These are phyloP conservation scores for Cucumis sativus DNA, from an alignment of 306 rosid genomes.

Conservation along the genomic window Cucumber_9930_V3 NC_026661.2:1749501-1750000, in stretches of 20 bases:
- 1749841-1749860: slow-evolving; percentile 15
- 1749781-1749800: slow-evolving; percentile 47
- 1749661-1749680: slow-evolving; percentile 54
- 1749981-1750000: slow-evolving; percentile 31
- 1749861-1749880: too few species aligned
- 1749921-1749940: too few species aligned
- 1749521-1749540: slow-evolving; percentile 63
- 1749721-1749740: slow-evolving; percentile 28
- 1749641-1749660: slow-evolving; percentile 73
- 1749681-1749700: slow-evolving; percentile 38
- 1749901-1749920: too few species aligned
- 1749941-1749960: neutral
- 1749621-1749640: slow-evolving; percentile 72
- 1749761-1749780: slow-evolving; percentile 94
- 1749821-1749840: slow-evolving; percentile 94
- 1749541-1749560: slow-evolving; percentile 75
- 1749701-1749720: slow-evolving; percentile 30
- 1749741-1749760: slow-evolving; percentile 66
- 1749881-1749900: too few species aligned
- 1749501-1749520: slow-evolving; percentile 81
- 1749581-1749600: slow-evolving; percentile 88
- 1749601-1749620: slow-evolving; percentile 87
- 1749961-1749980: slow-evolving; percentile 52
- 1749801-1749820: slow-evolving; percentile 47
- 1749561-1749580: slow-evolving; percentile 70